Conservation (phyloP, 352 stramenopile genomes). For the Pythium apleroticum region DNA sequence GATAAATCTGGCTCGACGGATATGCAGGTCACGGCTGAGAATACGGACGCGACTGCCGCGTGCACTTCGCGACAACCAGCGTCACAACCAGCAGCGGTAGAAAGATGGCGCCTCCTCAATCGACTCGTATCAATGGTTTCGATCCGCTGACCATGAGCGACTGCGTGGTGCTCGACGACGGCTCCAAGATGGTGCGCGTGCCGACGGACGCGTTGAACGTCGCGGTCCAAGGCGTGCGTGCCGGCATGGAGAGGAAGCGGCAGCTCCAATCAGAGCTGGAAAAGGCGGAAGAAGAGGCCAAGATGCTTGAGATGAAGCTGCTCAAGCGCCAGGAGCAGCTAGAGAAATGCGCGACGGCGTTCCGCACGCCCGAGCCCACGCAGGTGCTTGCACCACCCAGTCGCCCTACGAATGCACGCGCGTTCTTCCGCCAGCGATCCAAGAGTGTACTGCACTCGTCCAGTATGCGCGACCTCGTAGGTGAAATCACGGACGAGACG, state of each 20-base stretch:
- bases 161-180: conserved; percentile 24
- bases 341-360: conserved; percentile 40
- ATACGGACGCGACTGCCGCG: not conserved
- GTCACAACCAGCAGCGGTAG: not conserved
- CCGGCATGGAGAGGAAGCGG: conserved; percentile 35
- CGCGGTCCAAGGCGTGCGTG: conserved; percentile 34
- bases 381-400: not conserved
- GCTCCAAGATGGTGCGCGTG: conserved; percentile 43
- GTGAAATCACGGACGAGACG: conserved; percentile 48
- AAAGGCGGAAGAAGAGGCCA: conserved; percentile 37
- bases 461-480: conserved; percentile 56
- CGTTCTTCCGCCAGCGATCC: conserved; percentile 36
- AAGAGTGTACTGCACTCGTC: conserved; percentile 44
- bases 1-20: conserved; percentile 1
- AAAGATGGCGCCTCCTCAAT: not conserved
- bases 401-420: conserved; percentile 9
- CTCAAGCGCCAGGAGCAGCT: conserved; percentile 52
- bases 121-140: not conserved
- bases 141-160: conserved; percentile 1
- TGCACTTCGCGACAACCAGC: not conserved
- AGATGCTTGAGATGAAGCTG: conserved; percentile 42
- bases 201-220: conserved; percentile 38
- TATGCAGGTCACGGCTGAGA: not conserved
- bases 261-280: conserved; percentile 35
- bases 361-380: conserved; percentile 30